A percentile compares a stretch with the other conserved stretches of the same genome.
Evolutionary conservation across 139 green algal genomes (phyloP).

Genomic region (Closterium sp.): DNA sequence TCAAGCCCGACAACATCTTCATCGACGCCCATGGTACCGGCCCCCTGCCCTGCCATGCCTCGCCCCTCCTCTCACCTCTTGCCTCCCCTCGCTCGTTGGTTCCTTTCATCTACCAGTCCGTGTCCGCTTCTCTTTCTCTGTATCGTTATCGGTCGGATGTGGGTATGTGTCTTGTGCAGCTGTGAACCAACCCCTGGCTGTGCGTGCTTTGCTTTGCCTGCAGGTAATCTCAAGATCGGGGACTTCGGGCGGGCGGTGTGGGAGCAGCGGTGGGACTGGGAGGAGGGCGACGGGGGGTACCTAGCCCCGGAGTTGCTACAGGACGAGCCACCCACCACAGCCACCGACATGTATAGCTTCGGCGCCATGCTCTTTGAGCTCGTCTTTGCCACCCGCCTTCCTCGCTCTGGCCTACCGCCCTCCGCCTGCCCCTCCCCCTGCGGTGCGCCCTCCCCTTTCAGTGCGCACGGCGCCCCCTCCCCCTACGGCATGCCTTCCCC

Average conservation of each 20-base stretch:
- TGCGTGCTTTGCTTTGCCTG: not conserved
- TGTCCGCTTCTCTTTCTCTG: not conserved
- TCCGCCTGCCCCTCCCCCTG: not conserved
- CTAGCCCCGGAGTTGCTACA: constrained; percentile 75
- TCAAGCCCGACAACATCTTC: constrained; percentile 84
- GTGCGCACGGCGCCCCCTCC: not conserved
- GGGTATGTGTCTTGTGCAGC: not conserved
- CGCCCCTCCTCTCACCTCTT: not conserved
- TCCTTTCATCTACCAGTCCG: not conserved
- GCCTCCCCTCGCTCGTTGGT: not conserved
- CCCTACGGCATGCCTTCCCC: not conserved
- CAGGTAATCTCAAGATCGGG: constrained; percentile 67
- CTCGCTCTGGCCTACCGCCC: constrained; percentile 17
- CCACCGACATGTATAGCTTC: constrained; percentile 50
- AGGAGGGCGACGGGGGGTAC: constrained; percentile 81
- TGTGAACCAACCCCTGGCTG: no score
- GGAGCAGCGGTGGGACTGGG: constrained; percentile 61
- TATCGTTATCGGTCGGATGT: not conserved
- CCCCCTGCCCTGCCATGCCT: not conserved
- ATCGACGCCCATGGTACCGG: constrained; percentile 43
- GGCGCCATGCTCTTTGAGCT: constrained; percentile 49
- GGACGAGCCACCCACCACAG: not conserved
- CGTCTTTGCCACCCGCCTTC: constrained; percentile 14
- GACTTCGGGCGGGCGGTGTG: constrained; percentile 66
- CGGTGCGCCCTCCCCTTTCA: not conserved